These are phyloP conservation scores for Inga oerstediana DNA, from an alignment of 306 rosid genomes.

Conservation along the genomic window DNA sequence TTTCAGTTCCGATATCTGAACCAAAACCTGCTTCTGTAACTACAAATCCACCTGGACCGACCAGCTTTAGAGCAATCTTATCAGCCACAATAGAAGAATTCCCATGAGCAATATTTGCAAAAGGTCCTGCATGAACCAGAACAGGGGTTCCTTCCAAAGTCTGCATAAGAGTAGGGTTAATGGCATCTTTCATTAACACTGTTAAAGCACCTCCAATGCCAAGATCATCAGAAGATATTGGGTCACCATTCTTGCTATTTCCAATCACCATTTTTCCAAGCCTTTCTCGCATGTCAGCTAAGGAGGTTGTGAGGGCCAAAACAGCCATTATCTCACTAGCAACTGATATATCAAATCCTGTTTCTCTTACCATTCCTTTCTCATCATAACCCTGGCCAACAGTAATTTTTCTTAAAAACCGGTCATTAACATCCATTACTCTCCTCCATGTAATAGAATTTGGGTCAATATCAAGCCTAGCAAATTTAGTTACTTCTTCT, in stretches of 20 bases:
- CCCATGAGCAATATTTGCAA: conserved; percentile 96
- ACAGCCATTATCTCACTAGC: conserved; percentile 99
- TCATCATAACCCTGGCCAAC: conserved; percentile 96
- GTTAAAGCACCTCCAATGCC: conserved; percentile 98
- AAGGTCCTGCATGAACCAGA: conserved; percentile 99
- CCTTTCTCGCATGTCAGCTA: conserved; percentile 95
- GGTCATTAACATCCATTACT: conserved; percentile 94
- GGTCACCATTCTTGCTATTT: conserved; percentile 91
- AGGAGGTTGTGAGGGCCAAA: conserved; percentile 89
- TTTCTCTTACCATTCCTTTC: conserved; percentile 99
- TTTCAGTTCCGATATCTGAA: conserved; percentile 94
- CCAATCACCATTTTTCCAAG: conserved; percentile 98
- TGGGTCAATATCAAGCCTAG: conserved; percentile 93
- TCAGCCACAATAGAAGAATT: conserved; percentile 97
- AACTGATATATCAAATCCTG: conserved; percentile 94
- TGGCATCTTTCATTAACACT: conserved; percentile 96
- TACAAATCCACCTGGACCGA: conserved; percentile 94
- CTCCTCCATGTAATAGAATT: conserved; percentile 93
- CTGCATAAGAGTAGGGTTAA: conserved; percentile 97
- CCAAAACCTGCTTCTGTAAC: conserved; percentile 99
- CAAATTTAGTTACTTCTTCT: conserved; percentile 82
- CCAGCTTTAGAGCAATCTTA: conserved; percentile 94
- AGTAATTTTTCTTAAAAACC: conserved; percentile 88
- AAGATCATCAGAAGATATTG: conserved; percentile 90
- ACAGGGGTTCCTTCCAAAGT: conserved; percentile 98